phyloP scores from a whole-genome alignment of 768 basidiomycete genomes.

The Kwoniella botswanensis region DNA sequence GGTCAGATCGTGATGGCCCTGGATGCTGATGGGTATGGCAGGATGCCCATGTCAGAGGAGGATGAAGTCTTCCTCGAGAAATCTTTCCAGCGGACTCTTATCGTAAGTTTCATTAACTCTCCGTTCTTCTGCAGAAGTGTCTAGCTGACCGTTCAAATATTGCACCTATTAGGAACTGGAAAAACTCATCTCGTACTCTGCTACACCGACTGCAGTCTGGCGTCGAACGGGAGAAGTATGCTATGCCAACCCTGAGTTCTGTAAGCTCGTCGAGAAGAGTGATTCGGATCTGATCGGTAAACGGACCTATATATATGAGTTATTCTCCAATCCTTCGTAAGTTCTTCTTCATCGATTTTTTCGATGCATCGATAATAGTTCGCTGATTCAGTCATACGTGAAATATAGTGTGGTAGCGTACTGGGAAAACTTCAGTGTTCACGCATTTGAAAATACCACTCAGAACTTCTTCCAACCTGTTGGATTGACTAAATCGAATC shows the following conservation, averaged over 20 bases:
- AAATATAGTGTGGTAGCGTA: slow-evolving; percentile 50
- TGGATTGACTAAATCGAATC: slow-evolving; percentile 72
- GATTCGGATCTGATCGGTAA: slow-evolving; percentile 77
- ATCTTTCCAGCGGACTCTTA: slow-evolving; percentile 89
- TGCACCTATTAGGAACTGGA: slow-evolving; percentile 75
- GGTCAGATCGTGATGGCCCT: neutral
- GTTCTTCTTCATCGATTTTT: slow-evolving; percentile 62
- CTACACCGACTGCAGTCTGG: slow-evolving; percentile 97
- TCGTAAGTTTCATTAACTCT: slow-evolving; percentile 64
- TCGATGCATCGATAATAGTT: neutral
- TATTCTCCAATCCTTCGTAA: slow-evolving; percentile 93
- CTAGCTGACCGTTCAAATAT: neutral
- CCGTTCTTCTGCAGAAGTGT: too few species aligned
- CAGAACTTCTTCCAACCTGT: slow-evolving; percentile 94
- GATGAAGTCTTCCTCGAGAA: slow-evolving; percentile 96
- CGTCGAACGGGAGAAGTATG: slow-evolving; percentile 97
- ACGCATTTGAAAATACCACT: slow-evolving; percentile 97
- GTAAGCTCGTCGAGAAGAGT: slow-evolving; percentile 88
- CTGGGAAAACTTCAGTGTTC: slow-evolving; percentile 91
- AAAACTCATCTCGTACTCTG: slow-evolving; percentile 94
- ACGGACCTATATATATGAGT: slow-evolving; percentile 67
- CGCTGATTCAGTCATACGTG: neutral
- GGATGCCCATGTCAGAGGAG: slow-evolving; percentile 92
- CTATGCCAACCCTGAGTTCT: slow-evolving; percentile 94
- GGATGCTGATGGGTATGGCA: slow-evolving; percentile 7